Evolutionary conservation across 345 rosid genomes (phyloP).

Genomic region (Pistacia atlantica): DNA sequence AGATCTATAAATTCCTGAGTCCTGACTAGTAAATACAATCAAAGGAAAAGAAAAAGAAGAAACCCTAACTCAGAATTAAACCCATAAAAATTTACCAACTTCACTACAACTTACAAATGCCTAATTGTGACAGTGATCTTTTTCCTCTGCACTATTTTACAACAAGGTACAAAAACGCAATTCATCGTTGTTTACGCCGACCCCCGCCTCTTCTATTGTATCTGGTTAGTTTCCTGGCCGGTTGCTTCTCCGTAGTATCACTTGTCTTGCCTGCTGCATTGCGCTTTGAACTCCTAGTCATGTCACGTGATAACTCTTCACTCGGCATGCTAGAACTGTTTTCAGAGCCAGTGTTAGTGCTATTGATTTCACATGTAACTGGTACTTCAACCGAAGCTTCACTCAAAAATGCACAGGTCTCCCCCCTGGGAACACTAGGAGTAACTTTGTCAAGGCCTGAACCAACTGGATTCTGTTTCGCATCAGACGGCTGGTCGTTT

Average conservation of each 20-base stretch:
- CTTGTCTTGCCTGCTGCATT: slow-evolving; percentile 32
- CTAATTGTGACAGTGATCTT: background rate
- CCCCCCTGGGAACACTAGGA: slow-evolving; percentile 20
- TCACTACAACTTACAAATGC: slow-evolving; percentile 14
- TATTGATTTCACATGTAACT: slow-evolving; percentile 33
- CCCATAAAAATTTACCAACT: background rate
- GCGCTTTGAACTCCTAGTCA: slow-evolving; percentile 30
- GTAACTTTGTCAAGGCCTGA: slow-evolving; percentile 21
- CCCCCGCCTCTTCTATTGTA: slow-evolving; percentile 50
- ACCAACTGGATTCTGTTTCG: slow-evolving; percentile 26
- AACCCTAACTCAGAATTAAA: background rate
- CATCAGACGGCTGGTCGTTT: slow-evolving; percentile 30
- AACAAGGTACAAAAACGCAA: background rate
- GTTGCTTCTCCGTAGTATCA: slow-evolving; percentile 38
- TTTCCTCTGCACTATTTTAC: slow-evolving; percentile 26
- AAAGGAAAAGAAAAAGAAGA: background rate
- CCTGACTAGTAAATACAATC: background rate
- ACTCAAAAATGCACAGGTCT: slow-evolving; percentile 30
- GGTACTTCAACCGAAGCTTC: slow-evolving; percentile 56
- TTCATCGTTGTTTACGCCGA: slow-evolving; percentile 32
- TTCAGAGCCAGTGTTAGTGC: slow-evolving; percentile 43
- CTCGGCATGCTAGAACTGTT: slow-evolving; percentile 50
- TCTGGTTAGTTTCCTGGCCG: slow-evolving; percentile 46
- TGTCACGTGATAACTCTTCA: slow-evolving; percentile 44
- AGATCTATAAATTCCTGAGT: slow-evolving; percentile 6